Evolutionary conservation across 1,284 basidiomycete species (phyloP).

Genomic region (Naganishia albida): DNA sequence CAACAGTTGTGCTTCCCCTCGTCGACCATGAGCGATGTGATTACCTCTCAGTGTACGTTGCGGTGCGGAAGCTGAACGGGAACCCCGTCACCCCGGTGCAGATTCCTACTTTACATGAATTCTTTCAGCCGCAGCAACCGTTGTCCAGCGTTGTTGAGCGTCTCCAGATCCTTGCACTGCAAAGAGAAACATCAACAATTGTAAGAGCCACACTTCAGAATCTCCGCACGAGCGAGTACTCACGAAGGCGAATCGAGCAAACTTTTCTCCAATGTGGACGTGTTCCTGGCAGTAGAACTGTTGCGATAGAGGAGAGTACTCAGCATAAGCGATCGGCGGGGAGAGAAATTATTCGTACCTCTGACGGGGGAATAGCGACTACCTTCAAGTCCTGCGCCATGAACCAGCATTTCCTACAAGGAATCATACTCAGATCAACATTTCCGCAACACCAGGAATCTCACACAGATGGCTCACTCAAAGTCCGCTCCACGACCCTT

Average conservation of each 20-base stretch:
- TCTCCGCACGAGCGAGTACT: constrained; percentile 32
- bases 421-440: not conserved
- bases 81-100: too few relatives aligned
- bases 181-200: too few relatives aligned
- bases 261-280: constrained; percentile 77
- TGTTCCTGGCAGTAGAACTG: constrained; percentile 92
- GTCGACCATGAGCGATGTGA: too few relatives aligned
- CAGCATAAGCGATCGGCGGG: constrained; percentile 4
- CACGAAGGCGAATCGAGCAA: constrained; percentile 79
- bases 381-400: constrained; percentile 84
- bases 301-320: not conserved
- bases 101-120: constrained; percentile 59
- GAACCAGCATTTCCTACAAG: constrained; percentile 78
- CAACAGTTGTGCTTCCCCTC: too few relatives aligned
- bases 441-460: not conserved
- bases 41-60: too few relatives aligned
- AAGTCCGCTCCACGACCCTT: constrained; percentile 84
- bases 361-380: constrained; percentile 89
- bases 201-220: not conserved
- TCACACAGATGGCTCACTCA: constrained; percentile 58
- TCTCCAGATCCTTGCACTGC: constrained; percentile 81
- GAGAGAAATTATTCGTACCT: constrained; percentile 57
- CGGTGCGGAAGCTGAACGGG: too few relatives aligned
- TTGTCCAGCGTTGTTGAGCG: constrained; percentile 73
- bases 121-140: constrained; percentile 72